phyloP scores from a whole-genome alignment of 805 yeast genomes.

The Candida maris region DNA sequence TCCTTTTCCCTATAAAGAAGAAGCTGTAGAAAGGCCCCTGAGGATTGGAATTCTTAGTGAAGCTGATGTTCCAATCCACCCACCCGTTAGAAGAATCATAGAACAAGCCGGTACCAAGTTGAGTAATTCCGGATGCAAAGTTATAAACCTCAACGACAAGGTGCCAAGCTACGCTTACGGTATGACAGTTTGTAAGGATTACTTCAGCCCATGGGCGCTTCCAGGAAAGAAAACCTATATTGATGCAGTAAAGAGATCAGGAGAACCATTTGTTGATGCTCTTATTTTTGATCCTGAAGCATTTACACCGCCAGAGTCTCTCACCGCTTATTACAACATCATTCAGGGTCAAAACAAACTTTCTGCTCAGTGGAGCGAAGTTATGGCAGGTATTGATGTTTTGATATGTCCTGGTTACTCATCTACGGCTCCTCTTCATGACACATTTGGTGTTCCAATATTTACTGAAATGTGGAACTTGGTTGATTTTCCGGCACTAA shows the following conservation, averaged over 20 bases:
- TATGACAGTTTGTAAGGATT: constrained; percentile 5
- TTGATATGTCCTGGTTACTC: constrained; percentile 15
- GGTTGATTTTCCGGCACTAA: constrained; percentile 37
- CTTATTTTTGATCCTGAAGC: not conserved
- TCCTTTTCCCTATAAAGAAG: constrained; percentile 35
- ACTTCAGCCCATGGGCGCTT: not conserved
- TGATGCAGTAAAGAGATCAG: not conserved
- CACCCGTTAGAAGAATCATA: constrained; percentile 49
- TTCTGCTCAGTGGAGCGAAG: constrained; percentile 9
- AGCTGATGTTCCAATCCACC: constrained; percentile 51
- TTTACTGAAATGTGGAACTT: constrained; percentile 21
- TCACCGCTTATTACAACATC: not conserved
- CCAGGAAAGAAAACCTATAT: not conserved
- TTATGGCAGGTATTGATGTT: constrained; percentile 11
- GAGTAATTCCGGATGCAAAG: constrained; percentile 41
- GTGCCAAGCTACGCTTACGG: constrained; percentile 8
- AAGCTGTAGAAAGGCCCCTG: not conserved
- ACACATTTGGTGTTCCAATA: constrained; percentile 17
- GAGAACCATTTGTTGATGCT: not conserved
- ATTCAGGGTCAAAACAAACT: constrained; percentile 1
- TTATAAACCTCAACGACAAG: constrained; percentile 30
- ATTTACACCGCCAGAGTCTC: not conserved
- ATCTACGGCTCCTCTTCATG: constrained; percentile 20
- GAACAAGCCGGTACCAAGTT: constrained; percentile 27
- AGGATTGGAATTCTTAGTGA: constrained; percentile 26